Conservation (phyloP, 2,329 filamentous ascomycete species). For the Apiospora koreana region DNA sequence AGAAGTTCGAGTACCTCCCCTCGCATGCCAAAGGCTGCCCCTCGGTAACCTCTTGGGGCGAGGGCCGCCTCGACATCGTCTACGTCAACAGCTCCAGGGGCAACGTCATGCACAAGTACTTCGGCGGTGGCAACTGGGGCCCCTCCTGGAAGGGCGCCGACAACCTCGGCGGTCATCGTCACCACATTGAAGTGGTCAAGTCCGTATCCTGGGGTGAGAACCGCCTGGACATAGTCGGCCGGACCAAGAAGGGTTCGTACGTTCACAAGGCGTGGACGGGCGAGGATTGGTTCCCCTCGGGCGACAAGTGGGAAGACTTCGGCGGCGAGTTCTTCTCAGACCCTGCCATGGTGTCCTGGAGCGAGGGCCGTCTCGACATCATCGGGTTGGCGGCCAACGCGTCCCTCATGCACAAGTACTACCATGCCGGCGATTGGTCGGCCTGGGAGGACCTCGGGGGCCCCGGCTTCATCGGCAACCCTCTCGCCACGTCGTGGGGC, state of each 20-base stretch:
- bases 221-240: conserved; percentile 22
- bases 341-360: conserved; percentile 21
- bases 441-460: conserved; percentile 23
- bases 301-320: conserved; percentile 20
- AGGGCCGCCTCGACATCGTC: conserved; percentile 21
- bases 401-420: conserved; percentile 21
- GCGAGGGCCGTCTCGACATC: conserved; percentile 18
- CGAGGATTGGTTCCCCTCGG: conserved; percentile 7
- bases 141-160: conserved; percentile 21
- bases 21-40: conserved; percentile 17
- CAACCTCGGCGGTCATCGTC: conserved; percentile 17
- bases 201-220: conserved; percentile 16
- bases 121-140: conserved; percentile 21
- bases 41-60: conserved; percentile 20
- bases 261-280: conserved; percentile 26
- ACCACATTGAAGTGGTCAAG: conserved; percentile 7
- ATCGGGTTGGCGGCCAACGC: conserved; percentile 17
- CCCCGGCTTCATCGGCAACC: conserved; percentile 20
- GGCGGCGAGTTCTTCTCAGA: conserved; percentile 18
- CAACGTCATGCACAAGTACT: conserved; percentile 24
- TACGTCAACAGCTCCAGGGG: conserved; percentile 16
- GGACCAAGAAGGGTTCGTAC: conserved; percentile 16
- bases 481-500: conserved; percentile 21
- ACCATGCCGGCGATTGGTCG: conserved; percentile 17
- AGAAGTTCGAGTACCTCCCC: conserved; percentile 20